Evolutionary conservation across 257 asterid genomes (phyloP), one percentile per base, ranked within the genome.

Genomic region (Parsonsia alboflavescens): DNA sequence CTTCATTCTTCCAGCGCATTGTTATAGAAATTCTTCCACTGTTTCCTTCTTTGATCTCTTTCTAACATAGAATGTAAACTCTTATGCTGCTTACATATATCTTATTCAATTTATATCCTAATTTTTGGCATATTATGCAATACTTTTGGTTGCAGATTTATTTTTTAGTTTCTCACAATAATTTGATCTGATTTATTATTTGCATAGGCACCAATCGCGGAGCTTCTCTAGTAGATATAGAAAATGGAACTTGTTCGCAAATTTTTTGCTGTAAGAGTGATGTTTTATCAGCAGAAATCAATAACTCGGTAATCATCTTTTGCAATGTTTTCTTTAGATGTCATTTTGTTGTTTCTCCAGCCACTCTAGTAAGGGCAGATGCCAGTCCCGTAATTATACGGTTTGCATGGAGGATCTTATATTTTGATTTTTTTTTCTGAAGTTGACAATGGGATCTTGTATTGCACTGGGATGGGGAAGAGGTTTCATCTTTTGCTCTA

Each of bases 241-340:
- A 90, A 82, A 86, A 95, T 81, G 82, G 93, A 83, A 70, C 12
- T 56, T 39, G 83, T 41, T 79, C 91, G 58, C 80, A 89, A 87
- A 78, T 80, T 77, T 84, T 85, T 78, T 89, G 85, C 22, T 87
- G 86, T 80, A 91, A 89, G 80, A 95, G 98, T 80, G 98, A 95
- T 79, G 91, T 88, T 68, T 84, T 95, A 73, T 85, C 93, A 44
- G 49, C 85, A 79, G 91, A 87, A 86, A 70, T 87, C 64, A 77
- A 86, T 78, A 80, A 84, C 52, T 83, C 89, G 79, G 97, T 91
- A 85, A 89, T 79, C 81, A 64, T 50, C 13, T 9, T 13, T 65
- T 39, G 13, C 45, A 13, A 6, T 62, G 24, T 9, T 0, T 9
- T 39, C 6, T 8, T 36, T 21, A 33, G 21, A 2, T 10, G 15